phyloP scores from a whole-genome alignment of 192 early-diverging fungal genomes.

The Coemansia sp. region DNA sequence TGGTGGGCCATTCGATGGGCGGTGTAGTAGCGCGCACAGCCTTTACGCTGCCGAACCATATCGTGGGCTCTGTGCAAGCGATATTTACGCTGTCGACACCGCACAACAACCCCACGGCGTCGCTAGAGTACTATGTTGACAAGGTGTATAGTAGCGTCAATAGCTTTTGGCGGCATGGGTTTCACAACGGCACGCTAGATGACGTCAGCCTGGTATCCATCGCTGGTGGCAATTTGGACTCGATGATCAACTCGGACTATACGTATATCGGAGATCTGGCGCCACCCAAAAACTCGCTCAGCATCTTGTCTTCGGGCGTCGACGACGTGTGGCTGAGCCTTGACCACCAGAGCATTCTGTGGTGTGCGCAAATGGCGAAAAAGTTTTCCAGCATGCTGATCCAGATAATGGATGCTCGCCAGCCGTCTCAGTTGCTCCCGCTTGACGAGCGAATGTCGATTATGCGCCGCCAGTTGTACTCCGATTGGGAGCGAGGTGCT shows the following conservation, averaged over 20 bases:
- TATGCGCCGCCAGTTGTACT: constrained; percentile 64
- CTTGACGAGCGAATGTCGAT: constrained; percentile 65
- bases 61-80: constrained; percentile 71
- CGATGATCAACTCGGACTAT: constrained; percentile 80
- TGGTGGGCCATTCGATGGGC: constrained; percentile 96
- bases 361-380: constrained; percentile 90
- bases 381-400: constrained; percentile 64
- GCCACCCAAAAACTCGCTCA: constrained; percentile 71
- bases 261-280: constrained; percentile 70
- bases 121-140: constrained; percentile 64
- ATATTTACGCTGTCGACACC: constrained; percentile 91
- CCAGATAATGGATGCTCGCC: constrained; percentile 65
- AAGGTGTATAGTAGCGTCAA: constrained; percentile 71
- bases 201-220: constrained; percentile 84
- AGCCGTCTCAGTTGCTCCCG: constrained; percentile 62
- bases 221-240: constrained; percentile 88
- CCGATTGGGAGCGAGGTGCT: constrained; percentile 53
- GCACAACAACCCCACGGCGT: constrained; percentile 78
- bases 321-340: constrained; percentile 86
- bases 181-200: constrained; percentile 43
- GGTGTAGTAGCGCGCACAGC: constrained; percentile 89
- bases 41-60: constrained; percentile 72
- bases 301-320: constrained; percentile 76
- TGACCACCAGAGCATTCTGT: constrained; percentile 87
- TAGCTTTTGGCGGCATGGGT: constrained; percentile 68